Percentiles rank a stretch among this genome's conserved stretches.
These are phyloP conservation scores for Populus hybrid DNA, from an alignment of 441 rosid genomes.

Conservation along the genomic window DNA sequence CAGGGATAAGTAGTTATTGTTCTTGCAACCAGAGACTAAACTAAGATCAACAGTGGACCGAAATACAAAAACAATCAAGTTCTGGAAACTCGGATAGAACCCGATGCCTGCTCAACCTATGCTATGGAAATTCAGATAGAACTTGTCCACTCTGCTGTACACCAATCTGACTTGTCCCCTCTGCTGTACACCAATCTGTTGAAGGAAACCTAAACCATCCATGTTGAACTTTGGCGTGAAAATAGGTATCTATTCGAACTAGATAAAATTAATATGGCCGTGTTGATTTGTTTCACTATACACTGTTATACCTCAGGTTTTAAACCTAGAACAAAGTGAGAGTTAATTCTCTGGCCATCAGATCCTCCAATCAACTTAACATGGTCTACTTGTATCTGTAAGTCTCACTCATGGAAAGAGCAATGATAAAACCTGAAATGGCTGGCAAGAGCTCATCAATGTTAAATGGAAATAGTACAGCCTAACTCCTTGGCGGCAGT, in stretches of 20 bases:
- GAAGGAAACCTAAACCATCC: slow-evolving; percentile 7
- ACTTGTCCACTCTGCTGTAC: no score
- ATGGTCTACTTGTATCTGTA: slow-evolving; percentile 20
- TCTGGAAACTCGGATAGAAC: background rate
- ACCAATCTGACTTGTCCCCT: no score
- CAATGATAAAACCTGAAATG: slow-evolving; percentile 21
- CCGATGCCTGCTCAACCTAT: background rate
- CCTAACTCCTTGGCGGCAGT: slow-evolving; percentile 84
- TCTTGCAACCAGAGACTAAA: no score
- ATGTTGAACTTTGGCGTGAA: slow-evolving; percentile 4
- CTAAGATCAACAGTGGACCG: background rate
- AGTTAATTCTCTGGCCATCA: background rate
- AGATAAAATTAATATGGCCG: slow-evolving; percentile 16
- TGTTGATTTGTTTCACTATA: slow-evolving; percentile 19
- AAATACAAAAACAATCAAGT: background rate
- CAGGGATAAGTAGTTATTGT: no score
- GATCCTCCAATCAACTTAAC: slow-evolving; percentile 14
- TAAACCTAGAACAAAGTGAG: slow-evolving; percentile 9
- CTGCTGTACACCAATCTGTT: background rate
- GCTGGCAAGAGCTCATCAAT: slow-evolving; percentile 21
- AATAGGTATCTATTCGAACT: slow-evolving; percentile 8
- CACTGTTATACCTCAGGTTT: slow-evolving; percentile 19
- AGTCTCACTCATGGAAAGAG: slow-evolving; percentile 14
- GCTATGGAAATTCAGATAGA: no score
- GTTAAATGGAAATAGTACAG: slow-evolving; percentile 60